Conservation (phyloP, 2,329 filamentous ascomycete species). For the Septoria petroselini region DNA sequence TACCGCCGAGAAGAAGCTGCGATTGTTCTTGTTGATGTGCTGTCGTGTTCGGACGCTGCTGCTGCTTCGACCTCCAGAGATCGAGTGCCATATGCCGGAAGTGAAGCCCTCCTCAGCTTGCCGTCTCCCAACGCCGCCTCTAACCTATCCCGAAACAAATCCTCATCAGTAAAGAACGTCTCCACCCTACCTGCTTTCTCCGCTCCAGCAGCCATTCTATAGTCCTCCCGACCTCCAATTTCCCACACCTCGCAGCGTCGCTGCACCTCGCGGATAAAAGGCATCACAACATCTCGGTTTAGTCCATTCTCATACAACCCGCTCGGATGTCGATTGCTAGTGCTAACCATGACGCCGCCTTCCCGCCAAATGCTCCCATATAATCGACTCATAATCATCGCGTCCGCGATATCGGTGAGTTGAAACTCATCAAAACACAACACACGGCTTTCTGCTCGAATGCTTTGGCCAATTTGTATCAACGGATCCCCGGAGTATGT, state of each 20-base stretch:
- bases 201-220: conserved; percentile 42
- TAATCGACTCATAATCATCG: conserved; percentile 71
- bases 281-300: conserved; percentile 52
- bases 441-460: conserved; percentile 68
- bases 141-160: conserved; percentile 12
- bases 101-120: conserved; percentile 8
- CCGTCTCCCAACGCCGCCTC: conserved; percentile 6
- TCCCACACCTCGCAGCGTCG: conserved; percentile 76
- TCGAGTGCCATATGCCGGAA: conserved; percentile 28
- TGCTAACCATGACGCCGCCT: conserved; percentile 72
- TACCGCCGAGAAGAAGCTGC: conserved; percentile 8
- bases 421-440: conserved; percentile 80
- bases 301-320: conserved; percentile 44
- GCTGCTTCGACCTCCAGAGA: conserved; percentile 21
- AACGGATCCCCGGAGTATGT: conserved; percentile 58
- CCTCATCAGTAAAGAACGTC: conserved; percentile 24
- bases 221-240: conserved; percentile 70
- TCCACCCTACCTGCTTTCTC: conserved; percentile 36
- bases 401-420: conserved; percentile 71
- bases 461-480: conserved; percentile 66
- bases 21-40: background rate
- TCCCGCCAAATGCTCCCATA: conserved; percentile 74
- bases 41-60: background rate
- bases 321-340: conserved; percentile 75
- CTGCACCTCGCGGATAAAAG: conserved; percentile 69